Conservation (phyloP, 2,329 filamentous ascomycete genomes). For the Dactylellina haptotyla region DNA sequence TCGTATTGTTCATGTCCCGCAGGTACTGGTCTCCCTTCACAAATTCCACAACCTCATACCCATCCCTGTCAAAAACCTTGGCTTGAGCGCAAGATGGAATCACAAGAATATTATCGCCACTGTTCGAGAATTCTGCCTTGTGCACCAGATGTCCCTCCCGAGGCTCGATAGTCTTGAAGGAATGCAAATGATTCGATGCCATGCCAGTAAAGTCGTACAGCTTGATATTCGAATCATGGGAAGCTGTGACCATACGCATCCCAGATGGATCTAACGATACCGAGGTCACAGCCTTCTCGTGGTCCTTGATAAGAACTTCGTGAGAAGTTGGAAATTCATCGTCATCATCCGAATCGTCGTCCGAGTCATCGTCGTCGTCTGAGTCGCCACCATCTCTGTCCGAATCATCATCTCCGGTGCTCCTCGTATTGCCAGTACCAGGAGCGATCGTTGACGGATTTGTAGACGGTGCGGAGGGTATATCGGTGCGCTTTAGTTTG, state of each 20-base stretch:
- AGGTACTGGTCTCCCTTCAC: conserved; percentile 99
- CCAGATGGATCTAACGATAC: conserved; percentile 86
- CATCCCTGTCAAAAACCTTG: conserved; percentile 87
- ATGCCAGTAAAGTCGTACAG: conserved; percentile 95
- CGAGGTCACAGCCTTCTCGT: conserved; percentile 85
- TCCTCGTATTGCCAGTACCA: conserved; percentile 53
- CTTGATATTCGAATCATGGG: conserved; percentile 89
- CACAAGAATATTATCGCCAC: conserved; percentile 71
- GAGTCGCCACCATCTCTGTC: conserved; percentile 75
- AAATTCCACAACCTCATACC: conserved; percentile 84
- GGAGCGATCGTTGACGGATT: conserved; percentile 57
- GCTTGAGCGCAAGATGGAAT: conserved; percentile 89
- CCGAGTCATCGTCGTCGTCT: conserved; percentile 67
- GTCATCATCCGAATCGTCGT: conserved; percentile 73
- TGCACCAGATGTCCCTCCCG: conserved; percentile 86
- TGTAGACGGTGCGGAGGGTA: conserved; percentile 24
- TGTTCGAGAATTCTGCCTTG: conserved; percentile 75
- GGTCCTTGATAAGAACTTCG: conserved; percentile 90
- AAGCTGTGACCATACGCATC: conserved; percentile 85
- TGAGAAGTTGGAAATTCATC: conserved; percentile 88
- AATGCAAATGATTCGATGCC: conserved; percentile 91
- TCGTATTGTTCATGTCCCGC: conserved; percentile 96
- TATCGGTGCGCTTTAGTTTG: conserved; percentile 51
- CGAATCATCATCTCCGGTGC: conserved; percentile 66
- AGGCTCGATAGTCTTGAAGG: conserved; percentile 92